Evolutionary conservation across 306 rosid genomes (phyloP).

Genomic region (Castanospermum australe): DNA sequence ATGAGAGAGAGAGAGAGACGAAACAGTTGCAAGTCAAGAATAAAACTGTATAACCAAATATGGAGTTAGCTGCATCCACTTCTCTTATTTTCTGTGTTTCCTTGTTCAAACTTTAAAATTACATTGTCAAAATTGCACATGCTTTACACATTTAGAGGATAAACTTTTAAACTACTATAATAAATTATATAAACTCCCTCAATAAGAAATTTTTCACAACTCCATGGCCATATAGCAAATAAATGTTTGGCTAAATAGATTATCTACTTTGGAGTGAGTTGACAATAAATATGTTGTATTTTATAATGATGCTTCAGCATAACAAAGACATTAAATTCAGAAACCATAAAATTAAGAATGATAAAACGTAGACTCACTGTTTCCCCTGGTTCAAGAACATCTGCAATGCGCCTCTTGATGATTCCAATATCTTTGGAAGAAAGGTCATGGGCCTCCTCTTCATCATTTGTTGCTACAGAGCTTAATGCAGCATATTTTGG

Average conservation of each 20-base stretch:
- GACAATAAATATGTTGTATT: neutral
- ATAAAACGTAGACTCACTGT: slow-evolving; percentile 44
- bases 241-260: neutral
- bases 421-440: slow-evolving; percentile 62
- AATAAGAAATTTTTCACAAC: slow-evolving; percentile 21
- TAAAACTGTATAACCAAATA: neutral
- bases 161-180: neutral
- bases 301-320: neutral
- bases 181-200: neutral
- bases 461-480: slow-evolving; percentile 31
- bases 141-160: neutral
- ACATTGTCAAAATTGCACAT: neutral
- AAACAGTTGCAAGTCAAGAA: neutral
- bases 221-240: neutral
- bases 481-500: slow-evolving; percentile 63
- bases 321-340: slow-evolving; percentile 3
- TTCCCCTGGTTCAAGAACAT: slow-evolving; percentile 79
- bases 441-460: slow-evolving; percentile 57
- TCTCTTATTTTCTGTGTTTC: neutral
- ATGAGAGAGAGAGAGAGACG: neutral
- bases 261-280: neutral
- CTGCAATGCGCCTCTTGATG: slow-evolving; percentile 88
- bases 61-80: neutral
- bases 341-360: slow-evolving; percentile 11
- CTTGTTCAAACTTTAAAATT: neutral